These are phyloP conservation scores for Apophysomyces ossiformis DNA, from an alignment of 371 early-diverging fungal species.

Conservation along the genomic window DNA sequence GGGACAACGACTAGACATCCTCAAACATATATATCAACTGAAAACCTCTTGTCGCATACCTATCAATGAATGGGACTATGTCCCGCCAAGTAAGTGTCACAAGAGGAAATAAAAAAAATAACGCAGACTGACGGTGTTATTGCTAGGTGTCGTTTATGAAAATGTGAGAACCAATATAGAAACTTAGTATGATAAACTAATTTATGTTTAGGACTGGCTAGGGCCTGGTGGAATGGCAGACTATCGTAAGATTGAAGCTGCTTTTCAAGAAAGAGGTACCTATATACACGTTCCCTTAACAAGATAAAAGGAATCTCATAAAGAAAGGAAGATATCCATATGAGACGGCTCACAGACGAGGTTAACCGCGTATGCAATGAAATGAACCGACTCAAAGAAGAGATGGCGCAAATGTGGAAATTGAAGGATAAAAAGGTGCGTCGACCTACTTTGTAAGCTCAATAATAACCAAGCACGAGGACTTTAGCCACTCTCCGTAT, in stretches of 20 bases:
- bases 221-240: conserved; percentile 58
- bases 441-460: neutral
- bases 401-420: conserved; percentile 58
- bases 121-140: conserved; percentile 1
- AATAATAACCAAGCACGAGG: neutral
- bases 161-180: conserved; percentile 44
- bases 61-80: conserved; percentile 85
- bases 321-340: conserved; percentile 45
- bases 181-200: neutral
- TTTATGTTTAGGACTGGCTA: conserved; percentile 45
- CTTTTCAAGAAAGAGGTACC: conserved; percentile 64
- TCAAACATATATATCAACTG: conserved; percentile 84
- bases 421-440: conserved; percentile 66
- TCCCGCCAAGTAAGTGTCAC: conserved; percentile 73
- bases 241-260: conserved; percentile 58
- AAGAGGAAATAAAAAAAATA: conserved; percentile 3
- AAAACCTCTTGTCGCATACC: conserved; percentile 80
- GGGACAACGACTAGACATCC: conserved; percentile 84
- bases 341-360: conserved; percentile 61
- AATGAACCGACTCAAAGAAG: conserved; percentile 55
- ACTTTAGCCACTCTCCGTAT: conserved; percentile 17
- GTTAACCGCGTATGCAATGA: conserved; percentile 55
- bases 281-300: neutral
- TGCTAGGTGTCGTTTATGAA: conserved; percentile 64
- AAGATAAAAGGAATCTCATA: neutral